These are phyloP conservation scores for Cardamine resedifolia DNA, from an alignment of 345 rosid genomes.

Conservation along the genomic window DNA sequence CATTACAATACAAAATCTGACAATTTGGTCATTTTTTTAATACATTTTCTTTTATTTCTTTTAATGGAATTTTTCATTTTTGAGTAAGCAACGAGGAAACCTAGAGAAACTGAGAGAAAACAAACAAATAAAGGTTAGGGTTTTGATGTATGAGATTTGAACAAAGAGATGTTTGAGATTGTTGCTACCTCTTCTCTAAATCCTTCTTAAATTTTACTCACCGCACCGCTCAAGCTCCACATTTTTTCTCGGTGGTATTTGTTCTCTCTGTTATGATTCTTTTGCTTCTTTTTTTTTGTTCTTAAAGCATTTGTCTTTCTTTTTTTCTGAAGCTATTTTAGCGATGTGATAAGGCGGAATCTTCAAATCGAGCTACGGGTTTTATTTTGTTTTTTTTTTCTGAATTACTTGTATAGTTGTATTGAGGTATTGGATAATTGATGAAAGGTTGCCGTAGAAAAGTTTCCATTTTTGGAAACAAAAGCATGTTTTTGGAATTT, in stretches of 20 bases:
- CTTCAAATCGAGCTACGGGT: conserved; percentile 16
- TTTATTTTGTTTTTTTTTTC: background rate
- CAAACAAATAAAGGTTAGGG: conserved; percentile 12
- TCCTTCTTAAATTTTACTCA: conserved; percentile 4
- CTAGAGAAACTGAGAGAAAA: conserved; percentile 25
- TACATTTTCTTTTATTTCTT: background rate
- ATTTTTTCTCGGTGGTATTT: conserved; percentile 4
- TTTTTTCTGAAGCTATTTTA: conserved; percentile 4
- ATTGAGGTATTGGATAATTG: conserved; percentile 24
- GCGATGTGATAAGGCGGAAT: conserved; percentile 13
- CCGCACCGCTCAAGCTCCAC: conserved; percentile 8
- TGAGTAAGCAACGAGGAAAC: conserved; percentile 26
- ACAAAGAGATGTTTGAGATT: conserved; percentile 16
- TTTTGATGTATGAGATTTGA: conserved; percentile 33
- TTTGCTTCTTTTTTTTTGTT: background rate
- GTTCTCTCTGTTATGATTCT: conserved; percentile 11
- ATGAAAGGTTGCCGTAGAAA: conserved; percentile 4
- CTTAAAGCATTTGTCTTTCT: background rate
- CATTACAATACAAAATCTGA: conserved; percentile 11
- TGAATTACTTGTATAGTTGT: background rate
- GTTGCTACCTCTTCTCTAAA: background rate
- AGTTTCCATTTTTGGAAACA: conserved; percentile 5
- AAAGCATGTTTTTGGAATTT: conserved; percentile 32
- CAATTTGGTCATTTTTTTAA: conserved; percentile 15
- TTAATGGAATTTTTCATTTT: conserved; percentile 2